Base-by-base conservation (phyloP, 1,284 basidiomycete species). In the Cryptococcus sp. region DNA sequence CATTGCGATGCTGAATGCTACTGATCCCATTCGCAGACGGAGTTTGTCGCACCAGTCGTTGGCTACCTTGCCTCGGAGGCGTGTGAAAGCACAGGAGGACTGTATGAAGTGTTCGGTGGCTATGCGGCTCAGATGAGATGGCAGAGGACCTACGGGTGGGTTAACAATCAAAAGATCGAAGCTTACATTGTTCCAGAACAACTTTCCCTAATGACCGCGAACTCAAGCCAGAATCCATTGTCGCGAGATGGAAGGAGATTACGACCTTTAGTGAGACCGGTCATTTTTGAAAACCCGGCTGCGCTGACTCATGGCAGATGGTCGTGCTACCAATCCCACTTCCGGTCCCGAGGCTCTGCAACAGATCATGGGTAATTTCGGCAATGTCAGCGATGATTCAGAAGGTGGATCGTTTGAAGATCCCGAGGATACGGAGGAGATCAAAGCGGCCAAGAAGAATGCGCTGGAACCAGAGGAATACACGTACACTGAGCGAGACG, bases 121-220 rank as follows among this genome's bases (percentile, higher is more conserved):
- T 97, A 93, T 90, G 88, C 89, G 15, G 91, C 91, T 6, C 87
- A 93, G 73, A 87, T 91, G 44, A 84, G 95, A 63, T 99, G 95
- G 94, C 89, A 98, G 79, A 87, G 93, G 43, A 83, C 92, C 10
- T 89, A 87, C 26, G 96, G 95, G 51, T 76, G 72, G 58, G 76
- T 80, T 5, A 55, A 64, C 47, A 16, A 44, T 3, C 22, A 8
- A 44, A 44, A 52, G 59, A 57, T 40, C 23, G 7, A 7, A 3
- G 38, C 34, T 50, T 26, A 47, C 37, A 23, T 17, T 23, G 10
- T 19, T 3, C 43, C 37, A 68, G 74, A 37, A 66, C 68, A n/a
- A 58, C 58, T n/a, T 96, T 95, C 86, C 88, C 91, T 10, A 84
- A 87, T 47, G 87, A 87, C 73, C 83, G 83, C 59, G 81, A 83